Evolutionary conservation across 768 basidiomycete genomes (phyloP).

Genomic region (Russula compacta): DNA sequence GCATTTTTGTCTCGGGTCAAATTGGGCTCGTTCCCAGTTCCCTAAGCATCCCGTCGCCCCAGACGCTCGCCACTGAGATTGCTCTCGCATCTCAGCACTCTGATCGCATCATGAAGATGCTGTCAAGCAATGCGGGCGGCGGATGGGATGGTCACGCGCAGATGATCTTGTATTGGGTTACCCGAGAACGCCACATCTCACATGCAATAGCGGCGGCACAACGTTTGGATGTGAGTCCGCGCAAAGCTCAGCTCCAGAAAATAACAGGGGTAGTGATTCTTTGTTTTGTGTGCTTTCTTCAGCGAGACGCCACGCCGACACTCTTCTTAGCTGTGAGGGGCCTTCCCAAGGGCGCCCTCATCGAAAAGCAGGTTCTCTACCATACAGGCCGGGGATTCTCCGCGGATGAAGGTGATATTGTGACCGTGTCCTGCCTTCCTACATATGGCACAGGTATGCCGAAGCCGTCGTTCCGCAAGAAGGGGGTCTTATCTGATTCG

Average conservation of each 20-base stretch:
- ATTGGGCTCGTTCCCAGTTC: constrained; percentile 80
- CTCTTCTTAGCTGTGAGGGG: constrained; percentile 55
- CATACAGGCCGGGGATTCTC: constrained; percentile 52
- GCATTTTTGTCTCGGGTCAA: constrained; percentile 89
- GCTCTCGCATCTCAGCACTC: constrained; percentile 79
- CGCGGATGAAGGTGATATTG: constrained; percentile 30
- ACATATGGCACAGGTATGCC: constrained; percentile 34
- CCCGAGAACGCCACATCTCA: constrained; percentile 30
- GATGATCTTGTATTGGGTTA: constrained; percentile 67
- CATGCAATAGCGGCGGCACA: constrained; percentile 35
- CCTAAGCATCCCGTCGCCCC: constrained; percentile 55
- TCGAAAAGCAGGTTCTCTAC: constrained; percentile 69
- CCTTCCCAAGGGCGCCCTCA: constrained; percentile 59
- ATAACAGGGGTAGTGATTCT: not conserved
- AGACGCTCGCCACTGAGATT: constrained; percentile 50
- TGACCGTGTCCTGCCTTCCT: constrained; percentile 30
- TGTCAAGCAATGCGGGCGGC: constrained; percentile 45
- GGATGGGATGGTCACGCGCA: constrained; percentile 58
- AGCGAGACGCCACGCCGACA: constrained; percentile 29
- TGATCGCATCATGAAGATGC: constrained; percentile 50
- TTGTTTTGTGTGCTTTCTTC: not conserved
- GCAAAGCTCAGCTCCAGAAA: too few relatives aligned
- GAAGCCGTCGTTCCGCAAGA: not conserved
- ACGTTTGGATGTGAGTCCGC: constrained; percentile 1
- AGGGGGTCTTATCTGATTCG: not conserved